Conservation (phyloP, 768 basidiomycete genomes). For the Mycena venus region DNA sequence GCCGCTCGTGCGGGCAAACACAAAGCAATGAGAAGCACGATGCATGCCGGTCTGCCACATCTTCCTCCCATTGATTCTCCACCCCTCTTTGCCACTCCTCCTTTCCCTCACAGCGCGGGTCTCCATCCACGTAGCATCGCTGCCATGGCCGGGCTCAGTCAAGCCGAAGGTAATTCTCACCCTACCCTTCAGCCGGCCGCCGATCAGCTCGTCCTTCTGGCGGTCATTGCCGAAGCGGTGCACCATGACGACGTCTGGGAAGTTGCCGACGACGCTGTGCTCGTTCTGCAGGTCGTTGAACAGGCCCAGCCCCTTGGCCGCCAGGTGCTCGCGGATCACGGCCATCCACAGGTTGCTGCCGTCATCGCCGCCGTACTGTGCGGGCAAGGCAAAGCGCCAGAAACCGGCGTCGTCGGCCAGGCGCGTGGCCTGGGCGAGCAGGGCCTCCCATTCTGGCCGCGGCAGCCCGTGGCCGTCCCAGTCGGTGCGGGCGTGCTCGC, state of each 20-base stretch:
- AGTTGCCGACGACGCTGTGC: conserved; percentile 28
- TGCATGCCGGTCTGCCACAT: conserved; percentile 27
- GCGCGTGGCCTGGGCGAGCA: conserved; percentile 16
- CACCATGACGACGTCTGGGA: conserved; percentile 28
- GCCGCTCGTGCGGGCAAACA: conserved; percentile 28
- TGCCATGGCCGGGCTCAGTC: conserved; percentile 24
- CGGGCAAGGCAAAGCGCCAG: conserved; percentile 24
- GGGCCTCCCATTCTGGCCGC: conserved; percentile 24
- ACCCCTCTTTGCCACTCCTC: conserved; percentile 10
- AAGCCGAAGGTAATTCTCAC: conserved; percentile 23
- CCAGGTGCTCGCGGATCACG: conserved; percentile 26
- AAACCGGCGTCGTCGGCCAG: conserved; percentile 25
- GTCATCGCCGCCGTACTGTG: conserved; percentile 22
- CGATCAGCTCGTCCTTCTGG: conserved; percentile 28
- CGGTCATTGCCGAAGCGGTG: conserved; percentile 15
- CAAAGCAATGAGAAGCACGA: conserved; percentile 24
- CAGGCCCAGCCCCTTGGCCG: conserved; percentile 20
- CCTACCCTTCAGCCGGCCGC: conserved; percentile 22
- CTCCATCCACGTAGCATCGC: conserved; percentile 29
- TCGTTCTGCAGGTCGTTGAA: conserved; percentile 30
- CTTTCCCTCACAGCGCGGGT: conserved; percentile 19
- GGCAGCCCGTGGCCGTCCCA: conserved; percentile 16
- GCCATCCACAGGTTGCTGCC: conserved; percentile 26
- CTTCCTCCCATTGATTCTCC: conserved; percentile 24
- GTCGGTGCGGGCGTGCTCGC: conserved; percentile 27